Evolutionary conservation across 2,329 filamentous ascomycete genomes (phyloP).

Genomic region (Botryotinia narcissicola): DNA sequence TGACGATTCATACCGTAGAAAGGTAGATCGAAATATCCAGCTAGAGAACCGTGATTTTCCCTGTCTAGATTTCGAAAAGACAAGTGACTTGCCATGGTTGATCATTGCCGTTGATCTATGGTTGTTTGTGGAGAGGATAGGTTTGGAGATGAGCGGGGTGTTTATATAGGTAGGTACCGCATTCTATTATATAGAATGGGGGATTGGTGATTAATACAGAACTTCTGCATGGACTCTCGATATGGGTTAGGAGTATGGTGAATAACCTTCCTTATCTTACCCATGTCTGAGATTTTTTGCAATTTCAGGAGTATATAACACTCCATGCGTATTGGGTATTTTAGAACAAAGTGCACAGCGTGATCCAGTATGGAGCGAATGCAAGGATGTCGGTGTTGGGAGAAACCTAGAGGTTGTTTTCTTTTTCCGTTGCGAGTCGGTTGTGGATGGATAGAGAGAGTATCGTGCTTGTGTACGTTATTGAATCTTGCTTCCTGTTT

Average conservation of each 20-base stretch:
- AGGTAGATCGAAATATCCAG: neutral
- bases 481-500: neutral
- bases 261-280: neutral
- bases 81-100: neutral
- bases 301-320: neutral
- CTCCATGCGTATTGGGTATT: neutral
- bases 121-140: neutral
- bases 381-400: neutral
- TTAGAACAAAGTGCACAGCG: neutral
- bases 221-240: fast-evolving
- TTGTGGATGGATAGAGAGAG: neutral
- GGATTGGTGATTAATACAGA: neutral
- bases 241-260: neutral
- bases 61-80: neutral
- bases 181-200: no score
- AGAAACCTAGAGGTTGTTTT: neutral
- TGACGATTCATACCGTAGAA: neutral
- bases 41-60: fast-evolving
- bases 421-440: neutral
- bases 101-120: neutral
- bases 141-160: neutral
- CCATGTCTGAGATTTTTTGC: fast-evolving
- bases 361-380: neutral
- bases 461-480: neutral
- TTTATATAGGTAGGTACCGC: neutral